phyloP scores from a whole-genome alignment of 208 protist species.

The Leishmania tropica region DNA sequence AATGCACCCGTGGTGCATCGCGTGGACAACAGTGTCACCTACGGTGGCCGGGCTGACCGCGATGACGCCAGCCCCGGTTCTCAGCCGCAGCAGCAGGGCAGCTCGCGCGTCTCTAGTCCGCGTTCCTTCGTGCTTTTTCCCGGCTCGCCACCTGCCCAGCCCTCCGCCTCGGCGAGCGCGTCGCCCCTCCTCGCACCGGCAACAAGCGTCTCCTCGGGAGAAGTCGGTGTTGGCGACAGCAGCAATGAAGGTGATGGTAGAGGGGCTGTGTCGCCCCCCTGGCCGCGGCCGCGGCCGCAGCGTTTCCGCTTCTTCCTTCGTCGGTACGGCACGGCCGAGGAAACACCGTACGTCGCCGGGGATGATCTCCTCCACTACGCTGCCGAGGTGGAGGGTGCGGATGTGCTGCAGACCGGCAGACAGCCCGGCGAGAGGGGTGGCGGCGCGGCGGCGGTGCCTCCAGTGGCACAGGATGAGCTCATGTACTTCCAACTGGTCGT shows the following conservation, averaged over 20 bases:
- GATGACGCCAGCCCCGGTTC: not conserved
- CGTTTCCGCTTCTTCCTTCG: slow-evolving; percentile 61
- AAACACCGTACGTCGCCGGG: slow-evolving; percentile 37
- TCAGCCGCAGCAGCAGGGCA: not conserved
- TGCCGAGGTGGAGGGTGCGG: slow-evolving; percentile 60
- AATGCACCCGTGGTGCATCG: slow-evolving; percentile 16
- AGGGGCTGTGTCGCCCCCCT: not conserved
- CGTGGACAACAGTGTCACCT: slow-evolving; percentile 12
- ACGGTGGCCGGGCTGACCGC: not conserved
- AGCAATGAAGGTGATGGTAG: not conserved
- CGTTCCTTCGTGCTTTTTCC: not conserved
- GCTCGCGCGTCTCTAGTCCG: not conserved
- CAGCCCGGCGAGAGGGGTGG: not conserved
- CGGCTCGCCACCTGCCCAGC: not conserved
- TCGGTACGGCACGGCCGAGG: slow-evolving; percentile 21
- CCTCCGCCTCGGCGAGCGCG: slow-evolving; percentile 5
- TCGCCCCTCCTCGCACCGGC: slow-evolving; percentile 23
- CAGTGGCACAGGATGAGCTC: slow-evolving; percentile 18
- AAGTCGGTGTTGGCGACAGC: not conserved
- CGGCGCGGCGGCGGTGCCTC: not conserved
- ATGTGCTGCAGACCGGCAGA: slow-evolving; percentile 13
- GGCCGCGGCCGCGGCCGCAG: not conserved
- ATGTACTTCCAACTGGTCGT: slow-evolving; percentile 67
- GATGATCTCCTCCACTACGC: slow-evolving; percentile 56
- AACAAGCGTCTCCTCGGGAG: not conserved